Percentiles rank a stretch among this genome's conserved stretches.
Evolutionary conservation across 306 rosid genomes (phyloP).

Genomic region (Prunus mongolica): DNA sequence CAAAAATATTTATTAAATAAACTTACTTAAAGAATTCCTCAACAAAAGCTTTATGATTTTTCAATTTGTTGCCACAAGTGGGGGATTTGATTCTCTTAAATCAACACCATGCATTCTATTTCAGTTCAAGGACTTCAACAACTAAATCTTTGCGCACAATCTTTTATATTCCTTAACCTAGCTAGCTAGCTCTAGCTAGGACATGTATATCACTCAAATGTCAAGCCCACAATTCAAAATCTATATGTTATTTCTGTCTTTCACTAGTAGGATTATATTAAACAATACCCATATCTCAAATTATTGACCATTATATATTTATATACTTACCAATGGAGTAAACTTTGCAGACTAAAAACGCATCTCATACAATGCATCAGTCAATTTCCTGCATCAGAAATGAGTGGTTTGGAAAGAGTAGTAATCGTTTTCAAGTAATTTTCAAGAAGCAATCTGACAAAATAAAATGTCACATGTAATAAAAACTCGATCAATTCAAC

Average conservation of each 20-base stretch:
- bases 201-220: not conserved
- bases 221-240: not conserved
- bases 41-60: too few relatives aligned
- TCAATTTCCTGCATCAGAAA: not conserved
- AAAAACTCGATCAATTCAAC: not conserved
- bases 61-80: slow-evolving; percentile 12
- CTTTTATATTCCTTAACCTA: not conserved
- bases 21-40: too few relatives aligned
- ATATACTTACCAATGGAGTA: not conserved
- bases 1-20: fast-evolving
- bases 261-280: slow-evolving; percentile 10
- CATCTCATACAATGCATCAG: slow-evolving; percentile 19
- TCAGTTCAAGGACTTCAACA: not conserved
- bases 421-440: not conserved
- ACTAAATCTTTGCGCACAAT: slow-evolving; percentile 12
- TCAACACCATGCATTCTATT: not conserved
- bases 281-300: not conserved
- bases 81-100: not conserved
- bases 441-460: slow-evolving; percentile 3
- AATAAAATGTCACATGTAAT: not conserved
- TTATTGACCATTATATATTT: not conserved
- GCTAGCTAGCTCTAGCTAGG: not conserved
- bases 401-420: not conserved
- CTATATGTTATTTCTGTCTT: not conserved
- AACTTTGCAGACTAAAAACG: not conserved